Evolutionary conservation across 108 stramenopile species (phyloP), one percentile per base, ranked within the genome.

Genomic region (Nitzschia inconspicua): DNA sequence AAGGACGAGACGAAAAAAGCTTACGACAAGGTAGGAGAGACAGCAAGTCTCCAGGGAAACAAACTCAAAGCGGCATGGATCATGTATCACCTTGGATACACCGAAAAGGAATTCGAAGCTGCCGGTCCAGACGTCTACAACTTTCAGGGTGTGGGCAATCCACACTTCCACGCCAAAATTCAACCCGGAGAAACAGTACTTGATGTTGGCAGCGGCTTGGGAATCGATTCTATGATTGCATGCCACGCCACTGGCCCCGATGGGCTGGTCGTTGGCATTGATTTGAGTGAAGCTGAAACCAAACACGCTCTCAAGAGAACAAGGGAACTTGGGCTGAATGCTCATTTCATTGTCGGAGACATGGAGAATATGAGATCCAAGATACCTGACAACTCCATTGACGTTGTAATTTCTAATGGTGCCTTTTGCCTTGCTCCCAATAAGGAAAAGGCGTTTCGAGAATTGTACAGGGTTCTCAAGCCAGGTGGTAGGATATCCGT

Each of bases 391-490:
- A 69, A 68, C 54, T 73, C 72, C 22, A 83, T 80, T 35, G 93
- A 96, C 60, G 79, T 82, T 36, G 71, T 94, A 24, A 85, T 96
- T 16, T 83, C 81, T 22, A 96, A 96, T 57, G 94, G 95, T 44
- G 95, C 94, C 6, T 86, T 96, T 63, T 94, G 94, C 54, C 72
- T 96, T 9, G 79, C 76, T 0, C 91, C 91, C 25, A 80, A 96
- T 66, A 96, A 96, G 63, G 56, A 64, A 13, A 76, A 76, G 55
- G 87, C 84, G 2, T 87, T 93, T 61, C 43, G 49, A 3, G 95
- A 93, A 61, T 57, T 87, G 0, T 88, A 73, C 44, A 75, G 91
- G 7, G 78, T 94, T 9, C 67, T 96, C 20, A 86, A 87, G 51
- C 79, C 85, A 1, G 95, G 95, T 10, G 95, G 93, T 25, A 70